Conservation (phyloP, 1,284 basidiomycete genomes). For the Xerocomus cyaneibrunnescens region DNA sequence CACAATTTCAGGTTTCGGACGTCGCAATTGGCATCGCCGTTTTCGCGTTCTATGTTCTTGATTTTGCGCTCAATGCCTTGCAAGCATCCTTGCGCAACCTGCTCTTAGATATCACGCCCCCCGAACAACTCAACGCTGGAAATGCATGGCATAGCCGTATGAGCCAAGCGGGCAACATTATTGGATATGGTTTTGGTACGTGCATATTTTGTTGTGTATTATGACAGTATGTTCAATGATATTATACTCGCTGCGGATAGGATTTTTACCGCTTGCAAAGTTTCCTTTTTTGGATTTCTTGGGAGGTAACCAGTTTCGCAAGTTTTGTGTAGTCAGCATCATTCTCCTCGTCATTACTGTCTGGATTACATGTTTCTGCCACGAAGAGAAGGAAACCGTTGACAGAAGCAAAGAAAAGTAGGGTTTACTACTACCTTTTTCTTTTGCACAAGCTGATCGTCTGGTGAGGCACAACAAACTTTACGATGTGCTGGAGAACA, state of each 20-base stretch:
- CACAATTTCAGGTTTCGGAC: slow-evolving; percentile 52
- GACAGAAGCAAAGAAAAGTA: slow-evolving; percentile 45
- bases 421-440: not conserved
- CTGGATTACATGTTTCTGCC: slow-evolving; percentile 81
- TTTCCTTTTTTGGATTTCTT: slow-evolving; percentile 75
- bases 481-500: slow-evolving; percentile 71
- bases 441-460: slow-evolving; percentile 7
- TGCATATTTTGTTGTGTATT: not conserved
- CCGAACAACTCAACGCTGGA: slow-evolving; percentile 83
- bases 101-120: slow-evolving; percentile 85
- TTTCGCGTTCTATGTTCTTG: slow-evolving; percentile 89
- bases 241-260: slow-evolving; percentile 44
- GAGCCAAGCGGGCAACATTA: slow-evolving; percentile 92
- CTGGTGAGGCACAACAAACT: slow-evolving; percentile 42
- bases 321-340: slow-evolving; percentile 88
- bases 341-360: slow-evolving; percentile 80
- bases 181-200: slow-evolving; percentile 87
- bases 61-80: slow-evolving; percentile 93
- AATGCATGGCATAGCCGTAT: slow-evolving; percentile 99
- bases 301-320: slow-evolving; percentile 95
- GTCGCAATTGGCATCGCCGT: slow-evolving; percentile 85
- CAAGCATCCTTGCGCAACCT: slow-evolving; percentile 93
- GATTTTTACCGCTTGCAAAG: slow-evolving; percentile 81
- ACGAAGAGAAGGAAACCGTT: slow-evolving; percentile 71
- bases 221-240: not conserved